These are phyloP conservation scores for Pterocarpus santalinus DNA, from an alignment of 306 rosid genomes.

Conservation along the genomic window DNA sequence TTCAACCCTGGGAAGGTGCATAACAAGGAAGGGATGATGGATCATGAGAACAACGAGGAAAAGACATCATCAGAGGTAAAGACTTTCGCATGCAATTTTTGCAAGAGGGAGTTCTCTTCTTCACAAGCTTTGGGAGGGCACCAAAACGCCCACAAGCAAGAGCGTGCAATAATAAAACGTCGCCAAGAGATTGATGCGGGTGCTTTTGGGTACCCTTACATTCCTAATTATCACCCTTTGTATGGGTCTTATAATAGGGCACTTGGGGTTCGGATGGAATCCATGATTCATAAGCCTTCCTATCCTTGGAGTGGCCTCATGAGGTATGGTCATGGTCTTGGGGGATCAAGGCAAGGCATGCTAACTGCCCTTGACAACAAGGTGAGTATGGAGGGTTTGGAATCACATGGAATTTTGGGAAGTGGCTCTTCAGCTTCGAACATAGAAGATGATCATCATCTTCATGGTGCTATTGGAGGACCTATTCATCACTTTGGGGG, in stretches of 20 bases:
- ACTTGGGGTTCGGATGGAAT: slow-evolving; percentile 57
- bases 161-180: slow-evolving; percentile 64
- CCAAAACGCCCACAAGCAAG: slow-evolving; percentile 82
- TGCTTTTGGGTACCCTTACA: slow-evolving; percentile 16
- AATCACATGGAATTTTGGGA: neutral
- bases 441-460: neutral
- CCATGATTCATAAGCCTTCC: slow-evolving; percentile 63
- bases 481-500: slow-evolving; percentile 5
- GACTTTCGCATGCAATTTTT: slow-evolving; percentile 65
- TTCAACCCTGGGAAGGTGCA: neutral
- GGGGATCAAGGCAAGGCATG: slow-evolving; percentile 25
- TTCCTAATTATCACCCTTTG: slow-evolving; percentile 14
- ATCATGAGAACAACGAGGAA: slow-evolving; percentile 1
- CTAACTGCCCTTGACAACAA: neutral
- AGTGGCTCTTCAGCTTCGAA: neutral
- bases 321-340: slow-evolving; percentile 17
- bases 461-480: neutral
- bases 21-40: neutral
- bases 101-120: slow-evolving; percentile 67
- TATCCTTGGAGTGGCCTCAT: slow-evolving; percentile 44
- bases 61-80: slow-evolving; percentile 25
- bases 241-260: slow-evolving; percentile 44
- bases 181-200: slow-evolving; percentile 48
- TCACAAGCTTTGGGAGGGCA: slow-evolving; percentile 85
- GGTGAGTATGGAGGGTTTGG: slow-evolving; percentile 36